Evolutionary conservation across 176 grass and related monocot genomes (phyloP), one percentile per base, ranked within the genome.

Genomic region (Ananas comosus): DNA sequence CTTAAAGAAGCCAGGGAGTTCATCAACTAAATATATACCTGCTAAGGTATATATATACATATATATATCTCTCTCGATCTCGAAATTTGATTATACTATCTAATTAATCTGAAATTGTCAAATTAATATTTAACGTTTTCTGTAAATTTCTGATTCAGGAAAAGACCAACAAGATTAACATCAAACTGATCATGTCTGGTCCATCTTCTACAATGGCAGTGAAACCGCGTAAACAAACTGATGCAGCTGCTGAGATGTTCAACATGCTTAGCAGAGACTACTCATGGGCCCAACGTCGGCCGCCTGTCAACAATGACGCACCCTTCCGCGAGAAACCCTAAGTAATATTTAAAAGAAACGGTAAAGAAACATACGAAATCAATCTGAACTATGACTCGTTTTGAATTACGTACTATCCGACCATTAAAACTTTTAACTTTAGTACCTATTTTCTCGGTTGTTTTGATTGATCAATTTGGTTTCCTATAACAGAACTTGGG

Each of bases 201-300:
- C 48, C 47, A 2, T 24, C 71, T 12, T 53, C 12, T 9, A 8
- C 9, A 1, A 10, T 10, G 16, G 14, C 17, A 64, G 51, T n/a
- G 27, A 68, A n/a, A 74, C 56, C 50, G 53, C 47, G 42, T 10
- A 66, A 82, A 33, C 61, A 24, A 63, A 72, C 22, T 2, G 17
- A 47, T 5, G 82, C 68, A 4, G 72, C 61, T 8, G 51, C 64
- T 11, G 23, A 83, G 73, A 13, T 92, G 69, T 71, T 80, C 76
- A 65, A 72, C 14, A 88, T 88, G 85, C 76, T 92, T n/a, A 29
- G 2, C 47, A 83, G 4, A 67, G 89, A 92, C 73, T 92, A 92
- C 82, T 17, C 1, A 12, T 23, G 0, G 27, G 66, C 85, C 10
- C 68, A 53, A 0, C 66, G 82, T 58, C 82, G 82, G 33, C 64